A percentile compares a stretch with the other conserved stretches of the same genome.
Evolutionary conservation across 1,139 yeast genomes (phyloP).

Genomic region (Nematodospora anomalae): DNA sequence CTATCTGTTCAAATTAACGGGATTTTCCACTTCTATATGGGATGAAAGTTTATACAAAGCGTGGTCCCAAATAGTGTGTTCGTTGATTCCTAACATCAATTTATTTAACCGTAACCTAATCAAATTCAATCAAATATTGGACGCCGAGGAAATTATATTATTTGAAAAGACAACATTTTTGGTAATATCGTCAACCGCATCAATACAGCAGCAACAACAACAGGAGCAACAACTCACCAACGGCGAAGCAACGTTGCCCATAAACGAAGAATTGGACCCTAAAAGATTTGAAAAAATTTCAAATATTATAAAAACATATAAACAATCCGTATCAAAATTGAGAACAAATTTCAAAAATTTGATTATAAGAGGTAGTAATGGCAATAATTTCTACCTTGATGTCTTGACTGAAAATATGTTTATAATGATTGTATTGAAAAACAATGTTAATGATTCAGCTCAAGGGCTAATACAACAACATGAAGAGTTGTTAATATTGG

Average conservation of each 20-base stretch:
- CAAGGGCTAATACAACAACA: constrained; percentile 37
- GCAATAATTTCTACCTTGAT: constrained; percentile 66
- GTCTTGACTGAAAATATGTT: constrained; percentile 72
- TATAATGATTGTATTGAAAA: constrained; percentile 66
- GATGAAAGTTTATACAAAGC: constrained; percentile 95
- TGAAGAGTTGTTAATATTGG: constrained; percentile 63
- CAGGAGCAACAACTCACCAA: constrained; percentile 10
- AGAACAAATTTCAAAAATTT: constrained; percentile 81
- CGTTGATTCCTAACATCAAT: constrained; percentile 89
- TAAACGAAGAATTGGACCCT: constrained; percentile 58
- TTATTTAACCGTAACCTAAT: constrained; percentile 74
- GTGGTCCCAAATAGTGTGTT: constrained; percentile 95
- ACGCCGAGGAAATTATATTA: constrained; percentile 86
- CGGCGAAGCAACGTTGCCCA: constrained; percentile 3
- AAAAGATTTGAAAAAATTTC: constrained; percentile 93
- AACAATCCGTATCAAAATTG: constrained; percentile 87
- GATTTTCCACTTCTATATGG: constrained; percentile 97
- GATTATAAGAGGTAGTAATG: constrained; percentile 70
- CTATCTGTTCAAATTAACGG: constrained; percentile 75
- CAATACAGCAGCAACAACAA: constrained; percentile 30
- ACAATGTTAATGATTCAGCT: constrained; percentile 29
- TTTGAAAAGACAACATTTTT: constrained; percentile 93
- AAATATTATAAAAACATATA: constrained; percentile 89
- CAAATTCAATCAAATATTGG: constrained; percentile 71
- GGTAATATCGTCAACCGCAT: constrained; percentile 75